Evolutionary conservation across 2,329 filamentous ascomycete species (phyloP).

Genomic region (Ophioceras dolichostomum): DNA sequence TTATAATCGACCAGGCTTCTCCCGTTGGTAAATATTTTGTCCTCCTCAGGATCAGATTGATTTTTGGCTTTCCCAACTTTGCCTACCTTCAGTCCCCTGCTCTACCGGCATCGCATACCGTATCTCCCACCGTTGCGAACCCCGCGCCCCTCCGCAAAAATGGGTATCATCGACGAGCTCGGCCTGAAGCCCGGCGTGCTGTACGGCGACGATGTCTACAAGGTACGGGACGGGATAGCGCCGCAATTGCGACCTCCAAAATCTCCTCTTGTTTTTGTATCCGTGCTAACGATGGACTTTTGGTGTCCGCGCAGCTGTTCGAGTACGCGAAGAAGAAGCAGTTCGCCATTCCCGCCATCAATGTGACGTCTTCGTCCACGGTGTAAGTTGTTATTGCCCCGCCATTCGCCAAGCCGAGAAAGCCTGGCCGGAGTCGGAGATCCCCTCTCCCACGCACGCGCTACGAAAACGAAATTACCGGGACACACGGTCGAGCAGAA

Average conservation of each 20-base stretch:
- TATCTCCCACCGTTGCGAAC: no score
- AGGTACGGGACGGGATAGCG: no score
- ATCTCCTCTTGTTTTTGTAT: neutral
- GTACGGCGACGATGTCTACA: slow-evolving; percentile 39
- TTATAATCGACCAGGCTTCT: no score
- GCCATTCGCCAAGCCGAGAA: no score
- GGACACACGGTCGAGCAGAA: no score
- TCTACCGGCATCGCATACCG: neutral
- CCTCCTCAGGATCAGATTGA: neutral
- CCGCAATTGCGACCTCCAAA: no score
- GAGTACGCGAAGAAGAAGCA: slow-evolving; percentile 78
- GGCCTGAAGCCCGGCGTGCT: slow-evolving; percentile 41
- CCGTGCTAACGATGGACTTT: slow-evolving; percentile 1
- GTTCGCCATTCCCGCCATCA: slow-evolving; percentile 83
- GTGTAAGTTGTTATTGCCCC: slow-evolving; percentile 10
- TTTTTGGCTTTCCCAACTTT: neutral
- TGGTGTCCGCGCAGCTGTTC: slow-evolving; percentile 54
- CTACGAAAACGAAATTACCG: no score
- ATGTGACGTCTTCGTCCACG: slow-evolving; percentile 83
- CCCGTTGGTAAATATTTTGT: neutral
- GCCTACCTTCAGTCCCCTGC: neutral
- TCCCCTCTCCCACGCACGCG: no score
- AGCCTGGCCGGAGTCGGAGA: no score
- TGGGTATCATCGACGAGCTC: slow-evolving; percentile 24
- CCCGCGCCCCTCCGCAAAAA: no score